Conservation (phyloP, 257 asterid genomes). For the Jacaranda mimosifolia region DNA sequence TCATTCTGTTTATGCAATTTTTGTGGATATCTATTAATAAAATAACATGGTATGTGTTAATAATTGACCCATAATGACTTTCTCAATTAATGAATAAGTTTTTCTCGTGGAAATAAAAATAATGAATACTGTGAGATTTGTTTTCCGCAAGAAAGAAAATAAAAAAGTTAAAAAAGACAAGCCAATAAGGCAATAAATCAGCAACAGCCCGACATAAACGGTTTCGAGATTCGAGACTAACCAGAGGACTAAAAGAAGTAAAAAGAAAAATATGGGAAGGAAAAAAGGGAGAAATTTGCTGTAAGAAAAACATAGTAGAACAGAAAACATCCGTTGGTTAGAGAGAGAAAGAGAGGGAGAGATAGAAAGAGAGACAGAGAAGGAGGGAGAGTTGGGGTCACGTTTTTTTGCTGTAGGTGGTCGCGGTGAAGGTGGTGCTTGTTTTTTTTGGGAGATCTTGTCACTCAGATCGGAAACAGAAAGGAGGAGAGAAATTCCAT, state of each 20-base stretch:
- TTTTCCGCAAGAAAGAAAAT: slow-evolving; percentile 14
- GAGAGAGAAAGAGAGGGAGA: slow-evolving; percentile 50
- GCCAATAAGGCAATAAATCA: slow-evolving; percentile 35
- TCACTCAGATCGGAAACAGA: slow-evolving; percentile 49
- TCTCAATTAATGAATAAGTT: neutral
- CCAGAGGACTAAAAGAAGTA: slow-evolving; percentile 4
- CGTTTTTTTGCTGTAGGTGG: slow-evolving; percentile 45
- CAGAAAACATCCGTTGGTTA: slow-evolving; percentile 38
- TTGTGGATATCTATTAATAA: neutral
- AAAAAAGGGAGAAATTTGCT: slow-evolving; percentile 20
- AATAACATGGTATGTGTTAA: neutral
- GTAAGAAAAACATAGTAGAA: slow-evolving; percentile 26
- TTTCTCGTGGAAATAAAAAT: neutral
- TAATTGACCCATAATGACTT: neutral
- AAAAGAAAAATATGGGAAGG: neutral
- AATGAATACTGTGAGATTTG: slow-evolving; percentile 24
- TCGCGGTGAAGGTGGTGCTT: slow-evolving; percentile 27
- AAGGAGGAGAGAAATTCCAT: slow-evolving; percentile 32
- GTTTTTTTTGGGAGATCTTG: slow-evolving; percentile 27
- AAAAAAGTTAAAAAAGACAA: slow-evolving; percentile 10
- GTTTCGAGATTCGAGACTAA: slow-evolving; percentile 44
- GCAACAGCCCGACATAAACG: slow-evolving; percentile 50
- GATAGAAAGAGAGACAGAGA: slow-evolving; percentile 29
- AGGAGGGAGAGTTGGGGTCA: slow-evolving; percentile 47
- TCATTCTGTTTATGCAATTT: no score